A percentile compares a stretch with the other conserved stretches of the same genome.
Conservation (phyloP, 179 eudicot species). For the Silene vulgaris region DNA sequence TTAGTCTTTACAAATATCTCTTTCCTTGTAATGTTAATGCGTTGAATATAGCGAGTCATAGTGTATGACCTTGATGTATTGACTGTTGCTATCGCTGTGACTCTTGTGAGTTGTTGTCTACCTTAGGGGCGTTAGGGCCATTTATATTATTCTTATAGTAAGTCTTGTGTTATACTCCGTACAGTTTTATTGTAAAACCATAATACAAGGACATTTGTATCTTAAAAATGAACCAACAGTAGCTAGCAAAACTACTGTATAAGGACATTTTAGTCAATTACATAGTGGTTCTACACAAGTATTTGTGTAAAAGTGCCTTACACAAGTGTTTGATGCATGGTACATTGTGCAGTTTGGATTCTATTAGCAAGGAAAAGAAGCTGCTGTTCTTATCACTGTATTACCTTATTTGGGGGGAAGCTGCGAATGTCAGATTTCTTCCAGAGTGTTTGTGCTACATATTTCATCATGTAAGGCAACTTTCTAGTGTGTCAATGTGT, state of each 20-base stretch:
- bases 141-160: slow-evolving; percentile 10
- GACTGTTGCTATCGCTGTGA: neutral
- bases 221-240: no score
- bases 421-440: slow-evolving; percentile 82
- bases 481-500: neutral
- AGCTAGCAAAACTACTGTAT: no score
- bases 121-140: neutral
- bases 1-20: neutral
- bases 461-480: slow-evolving; percentile 79
- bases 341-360: slow-evolving; percentile 62
- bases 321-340: no score
- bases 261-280: no score
- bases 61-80: slow-evolving; percentile 7
- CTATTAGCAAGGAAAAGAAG: slow-evolving; percentile 86
- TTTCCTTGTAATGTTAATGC: neutral
- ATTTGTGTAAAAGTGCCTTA: no score
- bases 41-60: neutral
- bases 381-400: slow-evolving; percentile 65
- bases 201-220: no score
- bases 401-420: slow-evolving; percentile 98
- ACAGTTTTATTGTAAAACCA: no score
- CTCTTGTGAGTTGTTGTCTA: neutral
- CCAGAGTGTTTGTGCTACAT: slow-evolving; percentile 99
- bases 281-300: no score
- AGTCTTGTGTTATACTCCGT: no score